Evolutionary conservation across 2,329 filamentous ascomycete species (phyloP).

Genomic region (Colletotrichum horii): DNA sequence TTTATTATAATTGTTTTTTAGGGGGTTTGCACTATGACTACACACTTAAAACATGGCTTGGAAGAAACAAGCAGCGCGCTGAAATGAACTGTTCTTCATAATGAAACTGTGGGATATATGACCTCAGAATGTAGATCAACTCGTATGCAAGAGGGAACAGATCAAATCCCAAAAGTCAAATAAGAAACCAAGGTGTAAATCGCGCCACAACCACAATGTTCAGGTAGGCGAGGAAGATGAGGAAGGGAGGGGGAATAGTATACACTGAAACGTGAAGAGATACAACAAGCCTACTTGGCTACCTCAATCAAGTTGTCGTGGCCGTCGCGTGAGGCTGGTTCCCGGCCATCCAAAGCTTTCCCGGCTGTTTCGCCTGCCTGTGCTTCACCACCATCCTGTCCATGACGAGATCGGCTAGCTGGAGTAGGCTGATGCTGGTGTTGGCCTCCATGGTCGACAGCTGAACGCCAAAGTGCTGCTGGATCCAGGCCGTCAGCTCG

Average conservation of each 20-base stretch:
- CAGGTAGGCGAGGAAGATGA: background rate
- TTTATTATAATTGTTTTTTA: background rate
- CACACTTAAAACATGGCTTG: accelerated
- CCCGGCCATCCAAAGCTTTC: background rate
- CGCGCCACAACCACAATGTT: background rate
- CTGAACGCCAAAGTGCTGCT: background rate
- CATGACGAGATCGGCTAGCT: background rate
- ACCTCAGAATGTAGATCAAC: background rate
- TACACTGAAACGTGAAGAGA: background rate
- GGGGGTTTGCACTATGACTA: background rate
- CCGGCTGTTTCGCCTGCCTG: background rate
- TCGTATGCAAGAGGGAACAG: background rate
- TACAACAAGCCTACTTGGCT: background rate
- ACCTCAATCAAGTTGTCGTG: background rate
- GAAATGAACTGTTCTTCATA: background rate
- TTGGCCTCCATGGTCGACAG: background rate
- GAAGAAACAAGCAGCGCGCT: background rate
- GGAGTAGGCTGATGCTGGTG: background rate
- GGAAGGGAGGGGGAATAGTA: background rate
- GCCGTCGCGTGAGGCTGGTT: background rate
- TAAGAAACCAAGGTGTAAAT: background rate
- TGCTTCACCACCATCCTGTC: background rate
- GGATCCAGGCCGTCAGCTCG: conserved; percentile 31
- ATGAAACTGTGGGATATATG: background rate
- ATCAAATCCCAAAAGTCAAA: background rate